A percentile compares a stretch with the other conserved stretches of the same genome.
phyloP scores from a whole-genome alignment of 805 yeast genomes.

The Ogataea siamensis region DNA sequence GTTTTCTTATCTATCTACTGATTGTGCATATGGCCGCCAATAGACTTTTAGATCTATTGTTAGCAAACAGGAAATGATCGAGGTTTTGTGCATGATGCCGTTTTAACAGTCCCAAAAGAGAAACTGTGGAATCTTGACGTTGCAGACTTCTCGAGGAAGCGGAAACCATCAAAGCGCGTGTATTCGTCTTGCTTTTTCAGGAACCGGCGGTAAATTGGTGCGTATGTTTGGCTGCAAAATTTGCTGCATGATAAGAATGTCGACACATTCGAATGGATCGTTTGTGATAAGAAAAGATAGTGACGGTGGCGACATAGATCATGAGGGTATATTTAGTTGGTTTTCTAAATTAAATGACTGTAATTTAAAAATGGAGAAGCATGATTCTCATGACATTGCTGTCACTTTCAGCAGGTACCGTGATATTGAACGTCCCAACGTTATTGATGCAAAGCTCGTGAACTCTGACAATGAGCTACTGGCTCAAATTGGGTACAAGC shows the following conservation, averaged over 20 bases:
- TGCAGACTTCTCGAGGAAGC: conserved; percentile 1
- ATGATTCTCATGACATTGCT: conserved; percentile 14
- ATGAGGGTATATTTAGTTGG: too few species aligned
- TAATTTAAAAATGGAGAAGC: conserved; percentile 6
- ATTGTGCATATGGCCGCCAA: background rate
- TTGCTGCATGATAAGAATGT: conserved; percentile 1
- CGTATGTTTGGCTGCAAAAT: background rate
- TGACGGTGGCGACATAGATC: too few species aligned
- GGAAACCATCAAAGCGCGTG: background rate
- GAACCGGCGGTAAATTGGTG: conserved; percentile 3
- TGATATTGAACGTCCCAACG: conserved; percentile 15
- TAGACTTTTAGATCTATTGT: background rate
- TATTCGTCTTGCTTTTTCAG: conserved; percentile 5
- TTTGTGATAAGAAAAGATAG: too few species aligned
- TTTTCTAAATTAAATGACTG: too few species aligned
- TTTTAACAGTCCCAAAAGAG: conserved; percentile 3
- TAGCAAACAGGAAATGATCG: background rate
- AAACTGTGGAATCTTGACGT: conserved; percentile 2
- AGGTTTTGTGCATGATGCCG: conserved; percentile 11
- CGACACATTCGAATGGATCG: too few species aligned
- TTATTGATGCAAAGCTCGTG: conserved; percentile 31
- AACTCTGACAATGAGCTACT: conserved; percentile 36
- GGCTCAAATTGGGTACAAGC: conserved; percentile 60
- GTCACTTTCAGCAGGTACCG: conserved; percentile 19
- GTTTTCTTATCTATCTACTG: conserved; percentile 1